These are phyloP conservation scores for Xylaria arbuscula DNA, from an alignment of 2,329 filamentous ascomycete species.

Conservation along the genomic window DNA sequence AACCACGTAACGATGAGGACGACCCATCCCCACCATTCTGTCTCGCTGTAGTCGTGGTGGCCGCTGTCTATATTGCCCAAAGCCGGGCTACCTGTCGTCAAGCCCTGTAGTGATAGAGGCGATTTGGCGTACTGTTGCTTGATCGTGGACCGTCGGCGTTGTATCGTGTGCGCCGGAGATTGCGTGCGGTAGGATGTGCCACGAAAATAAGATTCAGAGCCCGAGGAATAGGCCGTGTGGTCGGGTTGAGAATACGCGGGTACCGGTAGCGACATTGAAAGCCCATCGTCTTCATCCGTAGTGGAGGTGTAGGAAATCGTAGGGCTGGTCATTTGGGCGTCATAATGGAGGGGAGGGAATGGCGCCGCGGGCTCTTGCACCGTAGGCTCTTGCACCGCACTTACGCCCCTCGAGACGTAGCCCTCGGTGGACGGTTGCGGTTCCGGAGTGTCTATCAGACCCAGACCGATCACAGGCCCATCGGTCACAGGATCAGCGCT, in stretches of 20 bases:
- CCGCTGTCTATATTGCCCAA: constrained; percentile 57
- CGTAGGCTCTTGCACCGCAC: constrained; percentile 42
- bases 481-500: constrained; percentile 28
- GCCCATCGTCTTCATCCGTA: constrained; percentile 82
- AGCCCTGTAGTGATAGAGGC: constrained; percentile 66
- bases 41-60: constrained; percentile 92
- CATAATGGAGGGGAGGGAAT: constrained; percentile 38
- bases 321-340: constrained; percentile 59
- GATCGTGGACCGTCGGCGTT: constrained; percentile 60
- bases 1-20: constrained; percentile 92
- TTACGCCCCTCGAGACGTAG: constrained; percentile 53
- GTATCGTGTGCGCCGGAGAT: constrained; percentile 47
- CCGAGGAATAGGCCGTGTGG: constrained; percentile 62
- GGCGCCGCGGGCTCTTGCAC: constrained; percentile 38
- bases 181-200: constrained; percentile 39
- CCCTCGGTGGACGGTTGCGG: constrained; percentile 61
- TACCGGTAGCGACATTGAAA: constrained; percentile 68
- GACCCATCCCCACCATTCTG: constrained; percentile 98
- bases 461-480: constrained; percentile 56
- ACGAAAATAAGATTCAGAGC: constrained; percentile 73
- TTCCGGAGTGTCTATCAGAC: constrained; percentile 57
- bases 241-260: constrained; percentile 57
- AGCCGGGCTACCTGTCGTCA: constrained; percentile 60
- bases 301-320: constrained; percentile 75
- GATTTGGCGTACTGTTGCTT: constrained; percentile 64